Evolutionary conservation across 1,284 basidiomycete genomes (phyloP).

Genomic region (Neolentinus lepideus): DNA sequence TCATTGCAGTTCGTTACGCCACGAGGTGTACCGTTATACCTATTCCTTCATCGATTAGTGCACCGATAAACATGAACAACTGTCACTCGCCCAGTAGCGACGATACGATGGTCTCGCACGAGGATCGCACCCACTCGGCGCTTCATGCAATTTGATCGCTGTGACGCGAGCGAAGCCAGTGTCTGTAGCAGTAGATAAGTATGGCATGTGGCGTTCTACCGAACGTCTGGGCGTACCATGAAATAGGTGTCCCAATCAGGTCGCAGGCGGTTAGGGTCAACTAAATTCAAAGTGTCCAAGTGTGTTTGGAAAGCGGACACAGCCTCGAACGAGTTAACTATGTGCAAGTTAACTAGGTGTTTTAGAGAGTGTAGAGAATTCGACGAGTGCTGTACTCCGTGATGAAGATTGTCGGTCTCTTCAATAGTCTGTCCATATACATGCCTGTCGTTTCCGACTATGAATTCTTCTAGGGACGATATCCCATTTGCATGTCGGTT

Average conservation of each 20-base stretch:
- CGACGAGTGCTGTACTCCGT: constrained; percentile 11
- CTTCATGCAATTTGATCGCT: constrained; percentile 96
- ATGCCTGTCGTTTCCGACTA: constrained; percentile 54
- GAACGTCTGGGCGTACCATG: constrained; percentile 52
- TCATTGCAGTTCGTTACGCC: constrained; percentile 87
- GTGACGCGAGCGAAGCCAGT: constrained; percentile 81
- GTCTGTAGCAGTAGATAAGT: constrained; percentile 36
- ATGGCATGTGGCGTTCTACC: constrained; percentile 5
- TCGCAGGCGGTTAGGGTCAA: constrained; percentile 68
- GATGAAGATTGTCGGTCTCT: too few relatives aligned
- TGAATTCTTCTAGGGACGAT: constrained; percentile 57
- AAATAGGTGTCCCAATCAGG: constrained; percentile 95
- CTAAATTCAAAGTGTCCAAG: constrained; percentile 62
- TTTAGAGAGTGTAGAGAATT: constrained; percentile 34
- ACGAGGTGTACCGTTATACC: constrained; percentile 95
- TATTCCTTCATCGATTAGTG: neutral
- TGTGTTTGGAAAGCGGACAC: constrained; percentile 52
- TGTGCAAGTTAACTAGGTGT: constrained; percentile 52
- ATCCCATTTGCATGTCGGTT: constrained; percentile 30
- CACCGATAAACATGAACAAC: neutral
- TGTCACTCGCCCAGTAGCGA: constrained; percentile 75
- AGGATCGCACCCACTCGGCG: constrained; percentile 91
- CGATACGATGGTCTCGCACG: constrained; percentile 80
- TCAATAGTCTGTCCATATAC: constrained; percentile 36
- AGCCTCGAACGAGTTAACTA: constrained; percentile 66